A percentile compares a stretch with the other conserved stretches of the same genome.
Conservation (phyloP, 1,284 basidiomycete genomes). For the Vanrija sp. region DNA sequence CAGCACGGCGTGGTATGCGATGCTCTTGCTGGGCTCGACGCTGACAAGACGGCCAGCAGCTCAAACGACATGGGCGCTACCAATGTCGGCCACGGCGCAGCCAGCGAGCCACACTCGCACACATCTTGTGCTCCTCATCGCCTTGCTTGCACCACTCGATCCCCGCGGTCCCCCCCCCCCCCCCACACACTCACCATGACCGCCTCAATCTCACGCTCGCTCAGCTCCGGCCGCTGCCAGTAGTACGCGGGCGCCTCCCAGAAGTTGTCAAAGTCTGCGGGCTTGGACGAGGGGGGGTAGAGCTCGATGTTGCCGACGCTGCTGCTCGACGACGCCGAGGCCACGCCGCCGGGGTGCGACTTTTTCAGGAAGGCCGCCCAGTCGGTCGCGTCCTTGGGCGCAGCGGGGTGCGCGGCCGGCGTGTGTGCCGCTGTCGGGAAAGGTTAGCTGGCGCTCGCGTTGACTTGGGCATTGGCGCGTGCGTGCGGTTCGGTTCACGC, state of each 20-base stretch:
- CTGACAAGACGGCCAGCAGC: too few relatives aligned
- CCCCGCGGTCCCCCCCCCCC: too few relatives aligned
- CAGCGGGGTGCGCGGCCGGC: conserved; percentile 69
- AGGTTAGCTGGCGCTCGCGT: conserved; percentile 9
- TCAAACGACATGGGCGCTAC: too few relatives aligned
- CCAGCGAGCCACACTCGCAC: too few relatives aligned
- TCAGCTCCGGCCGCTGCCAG: conserved; percentile 62
- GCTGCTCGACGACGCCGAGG: conserved; percentile 24
- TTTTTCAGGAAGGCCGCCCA: conserved; percentile 62
- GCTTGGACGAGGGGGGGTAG: conserved; percentile 34
- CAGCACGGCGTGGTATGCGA: neutral
- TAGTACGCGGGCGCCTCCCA: conserved; percentile 72
- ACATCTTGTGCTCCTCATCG: too few relatives aligned
- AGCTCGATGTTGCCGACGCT: conserved; percentile 10
- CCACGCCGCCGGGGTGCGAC: conserved; percentile 21
- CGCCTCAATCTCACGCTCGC: conserved; percentile 71
- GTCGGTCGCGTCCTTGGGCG: conserved; percentile 65
- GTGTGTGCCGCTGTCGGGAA: conserved; percentile 55
- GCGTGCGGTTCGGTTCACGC: too few relatives aligned
- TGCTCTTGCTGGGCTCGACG: too few relatives aligned
- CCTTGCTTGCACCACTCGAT: too few relatives aligned
- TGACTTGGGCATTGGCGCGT: too few relatives aligned
- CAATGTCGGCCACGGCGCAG: too few relatives aligned
- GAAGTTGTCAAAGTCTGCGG: conserved; percentile 60
- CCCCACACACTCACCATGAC: conserved; percentile 67